Evolutionary conservation across 352 stramenopile genomes (phyloP).

Genomic region (Phytophthora parvispora): DNA sequence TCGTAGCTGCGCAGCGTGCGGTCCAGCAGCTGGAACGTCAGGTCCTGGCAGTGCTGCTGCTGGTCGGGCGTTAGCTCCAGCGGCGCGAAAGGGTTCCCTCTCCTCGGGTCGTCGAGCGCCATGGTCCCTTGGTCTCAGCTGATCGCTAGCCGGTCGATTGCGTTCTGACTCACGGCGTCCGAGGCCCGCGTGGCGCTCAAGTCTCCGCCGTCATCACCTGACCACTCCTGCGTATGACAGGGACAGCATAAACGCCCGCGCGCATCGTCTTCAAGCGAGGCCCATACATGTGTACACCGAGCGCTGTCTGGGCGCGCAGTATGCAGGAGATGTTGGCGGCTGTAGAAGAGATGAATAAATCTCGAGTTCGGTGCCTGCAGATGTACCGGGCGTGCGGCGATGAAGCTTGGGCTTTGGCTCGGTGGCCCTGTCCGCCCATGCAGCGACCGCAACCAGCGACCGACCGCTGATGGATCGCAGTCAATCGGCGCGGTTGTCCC

Average conservation of each 20-base stretch:
- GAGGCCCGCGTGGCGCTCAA: neutral
- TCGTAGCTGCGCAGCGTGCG: slow-evolving; percentile 31
- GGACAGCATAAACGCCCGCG: neutral
- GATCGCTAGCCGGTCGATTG: slow-evolving; percentile 2
- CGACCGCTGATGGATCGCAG: neutral
- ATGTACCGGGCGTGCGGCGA: slow-evolving; percentile 1
- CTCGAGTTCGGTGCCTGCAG: slow-evolving; percentile 8
- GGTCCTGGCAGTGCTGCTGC: slow-evolving; percentile 23
- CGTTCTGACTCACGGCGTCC: slow-evolving; percentile 1
- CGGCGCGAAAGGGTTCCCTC: slow-evolving; percentile 11
- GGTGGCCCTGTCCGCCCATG: neutral
- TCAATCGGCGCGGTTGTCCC: neutral
- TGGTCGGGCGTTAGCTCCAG: slow-evolving; percentile 17
- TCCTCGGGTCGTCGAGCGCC: neutral
- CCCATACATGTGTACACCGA: neutral
- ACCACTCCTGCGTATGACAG: neutral
- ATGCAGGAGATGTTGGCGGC: neutral
- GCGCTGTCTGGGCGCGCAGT: no score
- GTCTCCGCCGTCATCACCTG: slow-evolving; percentile 7
- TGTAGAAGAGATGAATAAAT: slow-evolving; percentile 3
- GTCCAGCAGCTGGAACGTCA: slow-evolving; percentile 30
- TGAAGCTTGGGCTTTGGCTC: neutral
- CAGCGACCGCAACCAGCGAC: neutral
- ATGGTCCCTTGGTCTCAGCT: neutral
- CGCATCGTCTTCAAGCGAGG: neutral